phyloP scores from a whole-genome alignment of 1,139 yeast genomes.

The Candida anutae region DNA sequence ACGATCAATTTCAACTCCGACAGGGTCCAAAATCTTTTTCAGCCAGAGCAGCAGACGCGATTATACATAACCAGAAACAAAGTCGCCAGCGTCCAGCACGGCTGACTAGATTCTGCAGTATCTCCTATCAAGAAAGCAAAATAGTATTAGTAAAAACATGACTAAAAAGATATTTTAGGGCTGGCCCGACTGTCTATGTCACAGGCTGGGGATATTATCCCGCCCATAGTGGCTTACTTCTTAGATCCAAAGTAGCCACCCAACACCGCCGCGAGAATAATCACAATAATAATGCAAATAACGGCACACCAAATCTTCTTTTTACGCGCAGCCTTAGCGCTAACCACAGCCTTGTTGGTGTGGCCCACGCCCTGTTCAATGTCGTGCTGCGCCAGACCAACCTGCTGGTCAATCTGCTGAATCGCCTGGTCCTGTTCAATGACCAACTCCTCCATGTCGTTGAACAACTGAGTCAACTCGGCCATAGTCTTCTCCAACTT shows the following conservation, averaged over 20 bases:
- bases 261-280: slow-evolving; percentile 63
- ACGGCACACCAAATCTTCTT: slow-evolving; percentile 85
- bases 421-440: slow-evolving; percentile 92
- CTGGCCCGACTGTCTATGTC: too few species aligned
- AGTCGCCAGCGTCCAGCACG: too few species aligned
- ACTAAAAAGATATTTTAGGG: too few species aligned
- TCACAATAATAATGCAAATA: slow-evolving; percentile 52
- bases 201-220: too few species aligned
- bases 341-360: slow-evolving; percentile 80
- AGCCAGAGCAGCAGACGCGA: too few species aligned
- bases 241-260: slow-evolving; percentile 36
- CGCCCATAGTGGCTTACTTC: slow-evolving; percentile 1
- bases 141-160: too few species aligned
- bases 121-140: too few species aligned
- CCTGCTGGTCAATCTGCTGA: slow-evolving; percentile 75
- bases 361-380: slow-evolving; percentile 94
- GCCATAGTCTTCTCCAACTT: slow-evolving; percentile 94
- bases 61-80: too few species aligned
- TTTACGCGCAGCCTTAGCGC: slow-evolving; percentile 85
- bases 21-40: too few species aligned
- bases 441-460: slow-evolving; percentile 94
- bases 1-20: too few species aligned
- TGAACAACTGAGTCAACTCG: slow-evolving; percentile 88
- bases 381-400: slow-evolving; percentile 78
- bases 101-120: too few species aligned